These are phyloP conservation scores for Dysphania ambrosioides DNA, from an alignment of 148 eudicot genomes.

Conservation along the genomic window DNA sequence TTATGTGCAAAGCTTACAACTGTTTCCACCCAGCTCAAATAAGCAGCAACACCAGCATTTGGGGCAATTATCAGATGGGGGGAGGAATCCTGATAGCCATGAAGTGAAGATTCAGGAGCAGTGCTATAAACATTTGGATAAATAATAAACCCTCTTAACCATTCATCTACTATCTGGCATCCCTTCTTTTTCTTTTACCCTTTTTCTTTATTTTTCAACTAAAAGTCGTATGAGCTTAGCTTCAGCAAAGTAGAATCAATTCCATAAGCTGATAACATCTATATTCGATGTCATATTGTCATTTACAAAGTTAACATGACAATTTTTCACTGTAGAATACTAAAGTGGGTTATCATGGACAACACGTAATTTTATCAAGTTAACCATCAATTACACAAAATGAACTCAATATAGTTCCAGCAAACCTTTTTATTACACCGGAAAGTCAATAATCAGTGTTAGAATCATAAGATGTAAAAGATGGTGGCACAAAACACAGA, in stretches of 20 bases:
- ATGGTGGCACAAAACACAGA: no score
- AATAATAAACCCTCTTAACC: background rate
- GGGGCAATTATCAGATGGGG: conserved; percentile 77
- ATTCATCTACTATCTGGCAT: background rate
- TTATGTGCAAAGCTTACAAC: conserved; percentile 42
- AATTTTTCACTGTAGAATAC: background rate
- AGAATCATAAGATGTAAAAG: no score
- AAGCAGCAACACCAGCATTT: conserved; percentile 94
- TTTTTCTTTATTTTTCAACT: no score
- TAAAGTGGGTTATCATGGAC: background rate
- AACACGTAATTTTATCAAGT: background rate
- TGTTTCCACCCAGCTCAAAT: conserved; percentile 81
- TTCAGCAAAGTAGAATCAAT: background rate
- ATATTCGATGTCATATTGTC: background rate
- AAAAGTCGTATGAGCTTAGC: background rate
- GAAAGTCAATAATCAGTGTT: no score
- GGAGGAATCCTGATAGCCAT: conserved; percentile 43
- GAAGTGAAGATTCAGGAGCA: conserved; percentile 3
- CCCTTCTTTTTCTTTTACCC: no score
- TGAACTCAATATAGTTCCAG: no score
- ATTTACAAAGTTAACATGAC: background rate
- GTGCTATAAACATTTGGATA: background rate
- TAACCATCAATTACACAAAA: background rate
- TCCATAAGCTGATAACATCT: background rate
- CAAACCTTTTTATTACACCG: no score